Percentiles rank a stretch among this genome's conserved stretches.
phyloP scores from a whole-genome alignment of 2,329 filamentous ascomycete species.

The Stagonosporopsis tanaceti region DNA sequence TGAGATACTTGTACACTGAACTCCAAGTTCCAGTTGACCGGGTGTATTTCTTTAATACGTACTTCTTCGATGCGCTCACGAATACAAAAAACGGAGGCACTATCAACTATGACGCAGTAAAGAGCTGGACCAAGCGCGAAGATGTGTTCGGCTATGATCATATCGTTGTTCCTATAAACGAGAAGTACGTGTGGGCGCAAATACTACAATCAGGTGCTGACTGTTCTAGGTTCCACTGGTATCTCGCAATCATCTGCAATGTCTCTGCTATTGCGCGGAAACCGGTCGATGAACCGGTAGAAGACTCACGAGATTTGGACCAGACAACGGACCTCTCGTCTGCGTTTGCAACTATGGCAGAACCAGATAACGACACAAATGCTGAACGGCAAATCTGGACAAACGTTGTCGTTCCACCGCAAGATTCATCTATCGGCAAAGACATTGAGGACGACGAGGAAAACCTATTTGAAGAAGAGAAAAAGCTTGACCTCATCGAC shows the following conservation, averaged over 20 bases:
- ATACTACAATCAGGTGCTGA: conserved; percentile 8
- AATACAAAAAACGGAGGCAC: conserved; percentile 59
- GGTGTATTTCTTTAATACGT: conserved; percentile 91
- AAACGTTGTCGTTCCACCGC: not conserved
- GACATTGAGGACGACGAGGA: conserved; percentile 18
- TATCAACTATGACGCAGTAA: conserved; percentile 86
- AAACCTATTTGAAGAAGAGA: conserved; percentile 34
- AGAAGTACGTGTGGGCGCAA: conserved; percentile 56
- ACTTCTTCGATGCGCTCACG: conserved; percentile 82
- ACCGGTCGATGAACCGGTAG: conserved; percentile 24
- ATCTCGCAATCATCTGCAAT: conserved; percentile 94
- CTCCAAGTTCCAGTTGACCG: conserved; percentile 60
- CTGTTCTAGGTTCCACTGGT: conserved; percentile 73
- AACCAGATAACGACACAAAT: not conserved
- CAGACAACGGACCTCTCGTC: not conserved
- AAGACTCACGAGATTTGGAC: not conserved
- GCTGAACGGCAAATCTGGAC: not conserved
- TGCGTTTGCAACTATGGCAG: not conserved
- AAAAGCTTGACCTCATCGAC: conserved; percentile 32
- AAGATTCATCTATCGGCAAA: not conserved
- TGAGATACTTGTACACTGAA: conserved; percentile 49
- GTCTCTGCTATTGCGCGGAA: conserved; percentile 67
- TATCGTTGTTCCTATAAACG: conserved; percentile 90
- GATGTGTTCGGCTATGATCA: conserved; percentile 89
- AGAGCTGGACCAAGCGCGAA: conserved; percentile 84